phyloP scores from a whole-genome alignment of 129 eudicot genomes.

The Arctium minus region DNA sequence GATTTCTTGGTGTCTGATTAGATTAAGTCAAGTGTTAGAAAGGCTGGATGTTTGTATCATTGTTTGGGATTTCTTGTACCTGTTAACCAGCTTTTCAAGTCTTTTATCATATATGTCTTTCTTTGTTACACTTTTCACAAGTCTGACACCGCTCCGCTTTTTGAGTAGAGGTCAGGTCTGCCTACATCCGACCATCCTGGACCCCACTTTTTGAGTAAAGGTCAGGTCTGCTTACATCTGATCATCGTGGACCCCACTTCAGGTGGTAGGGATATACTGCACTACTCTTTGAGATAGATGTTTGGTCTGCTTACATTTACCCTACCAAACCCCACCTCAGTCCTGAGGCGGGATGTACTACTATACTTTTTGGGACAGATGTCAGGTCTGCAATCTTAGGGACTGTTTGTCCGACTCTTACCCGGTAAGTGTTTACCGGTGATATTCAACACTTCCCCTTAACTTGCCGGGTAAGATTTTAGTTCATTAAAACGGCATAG shows the following conservation, averaged over 20 bases:
- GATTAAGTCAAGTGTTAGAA: neutral
- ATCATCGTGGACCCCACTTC: neutral
- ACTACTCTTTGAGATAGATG: neutral
- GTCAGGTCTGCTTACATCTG: no score
- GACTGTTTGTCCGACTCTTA: no score
- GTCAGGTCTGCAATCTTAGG: neutral
- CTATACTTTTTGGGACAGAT: neutral
- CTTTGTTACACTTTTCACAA: neutral
- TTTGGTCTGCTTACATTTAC: neutral
- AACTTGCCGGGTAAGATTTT: no score
- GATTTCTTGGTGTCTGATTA: neutral
- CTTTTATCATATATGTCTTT: neutral
- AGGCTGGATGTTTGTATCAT: neutral
- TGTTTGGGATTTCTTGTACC: neutral
- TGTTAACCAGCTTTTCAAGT: neutral
- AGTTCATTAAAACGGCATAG: no score
- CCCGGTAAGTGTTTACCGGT: no score
- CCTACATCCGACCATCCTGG: neutral
- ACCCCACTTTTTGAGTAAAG: no score
- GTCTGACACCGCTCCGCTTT: no score
- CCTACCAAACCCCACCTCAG: neutral
- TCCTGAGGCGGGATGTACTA: neutral
- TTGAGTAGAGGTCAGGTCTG: neutral
- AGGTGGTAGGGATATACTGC: neutral
- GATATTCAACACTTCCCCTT: no score